Evolutionary conservation across 768 basidiomycete species (phyloP), one percentile per base, ranked within the genome.

Genomic region (Hericium coralloides): DNA sequence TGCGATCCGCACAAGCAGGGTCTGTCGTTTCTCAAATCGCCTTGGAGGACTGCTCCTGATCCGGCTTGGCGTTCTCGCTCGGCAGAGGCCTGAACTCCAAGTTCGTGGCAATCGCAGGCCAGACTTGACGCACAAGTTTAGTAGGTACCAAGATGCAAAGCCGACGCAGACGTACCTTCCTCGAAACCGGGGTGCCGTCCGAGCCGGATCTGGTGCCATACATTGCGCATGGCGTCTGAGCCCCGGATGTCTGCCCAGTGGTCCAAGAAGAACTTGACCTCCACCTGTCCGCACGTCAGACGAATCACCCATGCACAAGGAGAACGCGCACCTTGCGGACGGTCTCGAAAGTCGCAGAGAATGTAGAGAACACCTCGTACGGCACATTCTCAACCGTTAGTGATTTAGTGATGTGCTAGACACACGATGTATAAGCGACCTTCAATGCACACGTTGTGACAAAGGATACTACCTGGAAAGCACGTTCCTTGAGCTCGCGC

Each of bases 131-230:
- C 6, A 9, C 2, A 31, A n/a, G 38, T 31, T 43, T 17, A 45
- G 17, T 7, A 17, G 9, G 15, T 43, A 43, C 12, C 41, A 43
- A 43, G 15, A 15, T 15, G 18, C 12, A 43, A 43, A 15, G 18
- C 15, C 17, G 41, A 50, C 37, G 2, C 14, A 39, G 55, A 67
- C 73, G 10, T 15, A 86, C 87, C 86, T 78, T 92, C 89, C 71
- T 92, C 92, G 65, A 92, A 93, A 1, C 92, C 91, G 17, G 89
- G 87, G 66, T 92, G 88, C 37, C 88, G 77, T 47, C 92, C 92
- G 50, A 81, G 76, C 55, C 92, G 76, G 43, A 95, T 92, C 69
- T 92, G 89, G 56, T 84, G 79, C 88, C 90, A 93, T 4, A 94
- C 86, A 60, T 78, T 79, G 55, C 79, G 80, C 89, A 94, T 91